These are phyloP conservation scores for Gaertneriomyces semiglobifer DNA, from an alignment of 192 early-diverging fungal species.

Conservation along the genomic window DNA sequence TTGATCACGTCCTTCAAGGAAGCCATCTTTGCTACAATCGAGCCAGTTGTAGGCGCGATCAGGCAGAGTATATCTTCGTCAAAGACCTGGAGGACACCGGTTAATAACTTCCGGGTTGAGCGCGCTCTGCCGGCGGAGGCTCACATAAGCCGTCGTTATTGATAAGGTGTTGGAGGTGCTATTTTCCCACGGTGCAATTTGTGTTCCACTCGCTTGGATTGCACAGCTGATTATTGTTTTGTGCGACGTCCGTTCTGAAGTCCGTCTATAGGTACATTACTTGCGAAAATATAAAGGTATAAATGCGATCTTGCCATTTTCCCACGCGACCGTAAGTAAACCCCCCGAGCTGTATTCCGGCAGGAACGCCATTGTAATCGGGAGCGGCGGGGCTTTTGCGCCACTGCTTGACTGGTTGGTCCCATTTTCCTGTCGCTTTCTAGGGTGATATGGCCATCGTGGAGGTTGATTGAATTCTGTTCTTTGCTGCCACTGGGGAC, in stretches of 20 bases:
- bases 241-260: too few species aligned
- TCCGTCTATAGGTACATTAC: too few species aligned
- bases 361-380: conserved; percentile 14
- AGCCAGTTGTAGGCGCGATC: too few species aligned
- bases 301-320: conserved; percentile 30
- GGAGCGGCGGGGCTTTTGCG: conserved; percentile 5
- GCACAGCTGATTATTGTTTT: too few species aligned
- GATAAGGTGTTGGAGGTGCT: too few species aligned
- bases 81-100: too few species aligned
- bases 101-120: too few species aligned
- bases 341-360: conserved; percentile 23
- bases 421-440: background rate
- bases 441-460: conserved; percentile 10
- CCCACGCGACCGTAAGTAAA: conserved; percentile 23
- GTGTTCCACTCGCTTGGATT: too few species aligned
- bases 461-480: conserved; percentile 20
- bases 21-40: conserved; percentile 5
- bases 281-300: conserved; percentile 13
- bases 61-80: too few species aligned
- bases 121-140: too few species aligned
- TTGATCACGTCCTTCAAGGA: conserved; percentile 29
- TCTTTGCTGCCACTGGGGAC: conserved; percentile 23
- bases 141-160: too few species aligned
- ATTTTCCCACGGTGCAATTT: too few species aligned
- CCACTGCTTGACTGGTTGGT: conserved; percentile 6